Evolutionary conservation across 169 alveolate genomes (phyloP).

Genomic region (Cryptosporidium meleagridis): DNA sequence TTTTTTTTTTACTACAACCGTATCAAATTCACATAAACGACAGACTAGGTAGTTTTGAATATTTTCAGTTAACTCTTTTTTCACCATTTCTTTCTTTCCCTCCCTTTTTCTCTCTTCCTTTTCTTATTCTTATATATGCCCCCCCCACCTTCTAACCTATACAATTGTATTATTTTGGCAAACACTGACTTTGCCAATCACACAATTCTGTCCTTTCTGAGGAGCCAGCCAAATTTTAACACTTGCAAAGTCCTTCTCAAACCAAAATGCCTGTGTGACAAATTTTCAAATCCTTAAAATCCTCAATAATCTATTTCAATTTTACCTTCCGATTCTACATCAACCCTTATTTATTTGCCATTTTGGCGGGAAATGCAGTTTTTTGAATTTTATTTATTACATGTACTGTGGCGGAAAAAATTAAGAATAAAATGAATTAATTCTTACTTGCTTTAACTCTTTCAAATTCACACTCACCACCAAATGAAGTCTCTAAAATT

Average conservation of each 20-base stretch:
- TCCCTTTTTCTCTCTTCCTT: not conserved
- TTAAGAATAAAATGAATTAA: no score
- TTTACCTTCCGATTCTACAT: not conserved
- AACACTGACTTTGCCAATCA: no score
- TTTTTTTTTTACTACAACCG: not conserved
- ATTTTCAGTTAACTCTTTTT: not conserved
- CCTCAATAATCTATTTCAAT: not conserved
- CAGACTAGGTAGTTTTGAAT: not conserved
- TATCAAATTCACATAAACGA: constrained; percentile 29
- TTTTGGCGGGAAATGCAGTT: not conserved
- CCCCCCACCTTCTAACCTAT: not conserved
- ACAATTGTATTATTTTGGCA: no score
- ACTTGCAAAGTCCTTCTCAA: not conserved
- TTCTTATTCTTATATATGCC: no score
- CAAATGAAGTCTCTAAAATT: no score
- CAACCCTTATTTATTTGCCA: not conserved
- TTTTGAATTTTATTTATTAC: not conserved
- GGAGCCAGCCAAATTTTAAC: not conserved
- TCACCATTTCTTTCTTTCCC: not conserved
- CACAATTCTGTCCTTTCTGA: no score
- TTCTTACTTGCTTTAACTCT: not conserved
- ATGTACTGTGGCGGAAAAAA: not conserved
- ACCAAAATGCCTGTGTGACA: not conserved
- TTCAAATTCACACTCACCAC: not conserved
- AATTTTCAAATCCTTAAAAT: not conserved